phyloP scores from a whole-genome alignment of 2,329 filamentous ascomycete species.

The Neonectria faginata region DNA sequence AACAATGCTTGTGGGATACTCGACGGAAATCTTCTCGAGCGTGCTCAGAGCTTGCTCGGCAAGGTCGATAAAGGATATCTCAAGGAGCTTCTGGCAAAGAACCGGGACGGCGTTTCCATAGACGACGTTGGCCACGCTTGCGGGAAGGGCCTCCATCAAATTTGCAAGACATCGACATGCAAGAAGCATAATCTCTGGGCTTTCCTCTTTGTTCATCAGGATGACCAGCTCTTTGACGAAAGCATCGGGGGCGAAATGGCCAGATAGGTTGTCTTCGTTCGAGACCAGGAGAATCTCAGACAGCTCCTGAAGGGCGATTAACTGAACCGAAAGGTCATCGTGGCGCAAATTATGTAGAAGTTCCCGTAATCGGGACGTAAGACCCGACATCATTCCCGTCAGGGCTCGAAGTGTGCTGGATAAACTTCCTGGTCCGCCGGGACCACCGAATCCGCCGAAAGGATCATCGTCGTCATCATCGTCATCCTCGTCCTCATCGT shows the following conservation, averaged over 20 bases:
- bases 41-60: conserved; percentile 98
- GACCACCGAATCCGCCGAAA: conserved; percentile 75
- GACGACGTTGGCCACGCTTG: conserved; percentile 93
- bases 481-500: conserved; percentile 66
- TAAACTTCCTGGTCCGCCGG: conserved; percentile 73
- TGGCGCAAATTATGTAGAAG: conserved; percentile 80
- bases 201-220: conserved; percentile 95
- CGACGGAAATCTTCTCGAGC: conserved; percentile 95
- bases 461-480: conserved; percentile 74
- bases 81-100: conserved; percentile 91
- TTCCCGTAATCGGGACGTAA: conserved; percentile 82
- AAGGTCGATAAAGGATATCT: conserved; percentile 97
- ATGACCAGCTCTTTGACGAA: conserved; percentile 95
- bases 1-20: conserved; percentile 95
- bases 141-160: conserved; percentile 94
- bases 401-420: conserved; percentile 87
- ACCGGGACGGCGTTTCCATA: conserved; percentile 97
- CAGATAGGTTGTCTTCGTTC: conserved; percentile 95
- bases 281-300: conserved; percentile 94
- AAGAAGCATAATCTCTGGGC: conserved; percentile 96
- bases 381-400: conserved; percentile 91
- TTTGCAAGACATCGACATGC: conserved; percentile 97
- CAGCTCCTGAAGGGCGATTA: conserved; percentile 92
- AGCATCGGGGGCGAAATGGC: conserved; percentile 92
- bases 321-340: conserved; percentile 88